Base-by-base conservation (phyloP, 2,329 filamentous ascomycete species). In the Phyllosticta capitalensis region DNA sequence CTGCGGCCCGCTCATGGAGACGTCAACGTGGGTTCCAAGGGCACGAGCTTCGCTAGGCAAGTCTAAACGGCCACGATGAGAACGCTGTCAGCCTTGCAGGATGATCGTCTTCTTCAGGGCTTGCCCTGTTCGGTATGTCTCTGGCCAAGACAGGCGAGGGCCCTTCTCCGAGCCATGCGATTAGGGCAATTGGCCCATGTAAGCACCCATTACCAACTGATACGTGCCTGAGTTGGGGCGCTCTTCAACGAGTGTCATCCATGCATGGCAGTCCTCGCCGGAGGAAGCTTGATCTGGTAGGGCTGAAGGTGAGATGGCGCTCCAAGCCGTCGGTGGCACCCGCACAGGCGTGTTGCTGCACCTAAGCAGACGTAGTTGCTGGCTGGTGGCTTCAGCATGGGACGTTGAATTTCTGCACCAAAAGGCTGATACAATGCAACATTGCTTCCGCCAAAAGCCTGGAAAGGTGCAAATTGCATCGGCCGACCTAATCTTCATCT, bases 1-100 rank as follows among this genome's bases (percentile, higher is more conserved):
- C 58, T 60, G 58, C 54, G 58, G 58, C 24, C 58, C 58, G 58
- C 58, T 56, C 58, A 60, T 60, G 54, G 58, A 56, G 58, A 56
- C 54, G 51, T 19, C 50, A 49, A 50, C 54, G 53, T 48, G 54
- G 58, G 54, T 45, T 49, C 20, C 24, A 55, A 30, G 58, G 38
- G 38, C 38, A 45, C 38, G 38, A 45, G 38, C 38, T 45, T 22
- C 19, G 9, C 24, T 52, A n/a, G 24, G 50, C 50, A 22, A 52
- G 20, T 52, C 20, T 52, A 14, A 52, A 45, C 38, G 38, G 4
- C 38, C 38, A 45, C 38, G 38, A 45, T n/a, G 14, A 45, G 38
- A 45, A n/a, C 17, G n/a, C 45, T 17, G 58, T 60, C 58, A 60
- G 58, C 58, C 58, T 56, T 56, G 58, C 58, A 60, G 58, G 54